Conservation (phyloP, 164 flowering plant species). For the Kingdonia uniflora region DNA sequence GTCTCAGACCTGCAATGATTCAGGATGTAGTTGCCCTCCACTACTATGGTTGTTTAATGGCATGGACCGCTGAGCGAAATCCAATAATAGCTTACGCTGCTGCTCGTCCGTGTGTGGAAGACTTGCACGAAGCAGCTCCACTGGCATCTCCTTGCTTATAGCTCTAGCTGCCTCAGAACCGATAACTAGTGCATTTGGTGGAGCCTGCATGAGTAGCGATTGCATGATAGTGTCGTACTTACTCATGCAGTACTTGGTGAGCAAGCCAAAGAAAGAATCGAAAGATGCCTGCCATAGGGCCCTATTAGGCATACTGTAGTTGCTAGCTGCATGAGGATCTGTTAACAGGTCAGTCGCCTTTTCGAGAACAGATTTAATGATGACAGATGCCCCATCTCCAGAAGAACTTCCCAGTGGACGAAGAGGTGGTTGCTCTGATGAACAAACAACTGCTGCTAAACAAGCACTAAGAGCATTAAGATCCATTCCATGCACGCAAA, state of each 20-base stretch:
- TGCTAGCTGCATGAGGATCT: slow-evolving; percentile 43
- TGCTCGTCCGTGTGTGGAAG: slow-evolving; percentile 82
- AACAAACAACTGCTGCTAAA: slow-evolving; percentile 89
- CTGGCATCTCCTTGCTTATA: slow-evolving; percentile 76
- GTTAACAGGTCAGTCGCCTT: slow-evolving; percentile 72
- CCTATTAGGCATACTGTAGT: slow-evolving; percentile 38
- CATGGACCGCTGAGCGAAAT: slow-evolving; percentile 76
- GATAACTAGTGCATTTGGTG: slow-evolving; percentile 23
- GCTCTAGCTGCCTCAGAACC: slow-evolving; percentile 57
- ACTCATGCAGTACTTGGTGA: slow-evolving; percentile 65
- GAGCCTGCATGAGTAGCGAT: slow-evolving; percentile 32
- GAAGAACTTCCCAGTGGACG: slow-evolving; percentile 83
- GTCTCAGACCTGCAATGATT: slow-evolving; percentile 30
- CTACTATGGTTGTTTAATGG: slow-evolving; percentile 32
- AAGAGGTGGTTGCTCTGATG: slow-evolving; percentile 87
- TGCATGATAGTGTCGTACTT: slow-evolving; percentile 77
- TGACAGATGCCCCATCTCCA: slow-evolving; percentile 79
- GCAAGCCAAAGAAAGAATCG: slow-evolving; percentile 74
- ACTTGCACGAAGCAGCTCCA: slow-evolving; percentile 77
- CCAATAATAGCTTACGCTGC: slow-evolving; percentile 60
- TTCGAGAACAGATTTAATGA: slow-evolving; percentile 68
- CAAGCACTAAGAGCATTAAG: slow-evolving; percentile 79
- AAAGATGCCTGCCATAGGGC: slow-evolving; percentile 90
- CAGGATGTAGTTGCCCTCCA: slow-evolving; percentile 29
- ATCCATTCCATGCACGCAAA: slow-evolving; percentile 64